Evolutionary conservation across 805 yeast species (phyloP).

Genomic region (Spathaspora arborariae): DNA sequence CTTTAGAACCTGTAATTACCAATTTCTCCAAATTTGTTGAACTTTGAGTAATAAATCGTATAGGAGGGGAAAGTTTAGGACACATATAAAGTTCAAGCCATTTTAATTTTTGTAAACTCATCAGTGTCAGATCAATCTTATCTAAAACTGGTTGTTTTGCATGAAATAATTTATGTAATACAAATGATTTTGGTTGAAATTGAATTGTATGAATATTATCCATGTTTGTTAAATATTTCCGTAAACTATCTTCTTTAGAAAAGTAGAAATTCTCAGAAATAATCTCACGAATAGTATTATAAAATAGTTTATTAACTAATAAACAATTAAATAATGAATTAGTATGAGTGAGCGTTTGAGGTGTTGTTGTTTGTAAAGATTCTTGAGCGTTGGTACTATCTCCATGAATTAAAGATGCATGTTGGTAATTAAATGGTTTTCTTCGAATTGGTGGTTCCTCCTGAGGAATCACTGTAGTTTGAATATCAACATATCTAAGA

Average conservation of each 20-base stretch:
- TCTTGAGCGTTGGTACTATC: slow-evolving; percentile 44
- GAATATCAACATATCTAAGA: slow-evolving; percentile 55
- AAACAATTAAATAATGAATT: slow-evolving; percentile 56
- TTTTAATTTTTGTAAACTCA: slow-evolving; percentile 47
- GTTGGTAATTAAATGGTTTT: slow-evolving; percentile 63
- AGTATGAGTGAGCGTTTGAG: slow-evolving; percentile 7
- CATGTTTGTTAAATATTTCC: slow-evolving; percentile 13
- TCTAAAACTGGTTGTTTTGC: slow-evolving; percentile 55
- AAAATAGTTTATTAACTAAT: slow-evolving; percentile 67
- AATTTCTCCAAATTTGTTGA: slow-evolving; percentile 36
- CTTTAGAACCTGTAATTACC: slow-evolving; percentile 68
- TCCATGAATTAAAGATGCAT: slow-evolving; percentile 65
- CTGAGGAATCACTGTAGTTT: slow-evolving; percentile 49
- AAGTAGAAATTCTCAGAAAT: slow-evolving; percentile 57
- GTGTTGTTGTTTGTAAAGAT: slow-evolving; percentile 31
- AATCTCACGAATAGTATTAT: slow-evolving; percentile 49
- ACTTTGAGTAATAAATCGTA: slow-evolving; percentile 20
- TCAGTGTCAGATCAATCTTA: slow-evolving; percentile 27
- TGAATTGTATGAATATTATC: slow-evolving; percentile 13
- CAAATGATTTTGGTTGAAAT: slow-evolving; percentile 42
- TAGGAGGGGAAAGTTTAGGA: slow-evolving; percentile 60
- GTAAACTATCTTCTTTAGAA: slow-evolving; percentile 15
- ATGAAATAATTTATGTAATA: slow-evolving; percentile 61
- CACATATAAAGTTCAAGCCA: slow-evolving; percentile 84
- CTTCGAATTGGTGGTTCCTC: slow-evolving; percentile 61